Conservation (phyloP, 805 yeast genomes). For the Metschnikowia shivogae region DNA sequence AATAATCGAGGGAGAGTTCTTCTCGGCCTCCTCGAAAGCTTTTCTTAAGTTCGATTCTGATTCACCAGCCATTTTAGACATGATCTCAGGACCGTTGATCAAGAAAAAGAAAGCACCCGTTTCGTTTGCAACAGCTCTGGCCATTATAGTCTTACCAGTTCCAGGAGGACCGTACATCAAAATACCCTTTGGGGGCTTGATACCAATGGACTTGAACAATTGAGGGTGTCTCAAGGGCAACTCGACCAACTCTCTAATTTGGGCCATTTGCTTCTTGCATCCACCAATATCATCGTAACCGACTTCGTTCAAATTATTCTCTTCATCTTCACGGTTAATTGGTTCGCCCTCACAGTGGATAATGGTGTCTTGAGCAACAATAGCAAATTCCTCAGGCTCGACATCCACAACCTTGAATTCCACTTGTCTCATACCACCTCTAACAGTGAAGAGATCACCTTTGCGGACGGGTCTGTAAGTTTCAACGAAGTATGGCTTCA, state of each 20-base stretch:
- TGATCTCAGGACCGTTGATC: constrained; percentile 98
- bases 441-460: constrained; percentile 91
- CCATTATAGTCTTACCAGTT: constrained; percentile 99
- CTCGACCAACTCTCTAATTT: constrained; percentile 97
- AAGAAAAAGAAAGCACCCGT: constrained; percentile 98
- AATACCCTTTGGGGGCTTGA: constrained; percentile 97
- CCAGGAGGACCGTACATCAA: constrained; percentile 99
- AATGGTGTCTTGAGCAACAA: constrained; percentile 96
- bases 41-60: constrained; percentile 94
- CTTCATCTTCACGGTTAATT: constrained; percentile 96
- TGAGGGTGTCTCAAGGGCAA: constrained; percentile 98
- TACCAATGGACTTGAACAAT: constrained; percentile 95
- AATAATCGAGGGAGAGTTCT: constrained; percentile 95
- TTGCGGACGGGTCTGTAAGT: constrained; percentile 98
- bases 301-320: constrained; percentile 91
- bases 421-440: constrained; percentile 99
- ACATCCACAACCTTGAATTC: constrained; percentile 98
- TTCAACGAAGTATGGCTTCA: constrained; percentile 97
- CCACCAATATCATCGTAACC: constrained; percentile 99
- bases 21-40: constrained; percentile 99
- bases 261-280: constrained; percentile 99
- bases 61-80: constrained; percentile 99
- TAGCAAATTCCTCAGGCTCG: constrained; percentile 95
- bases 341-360: constrained; percentile 99
- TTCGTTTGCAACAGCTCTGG: constrained; percentile 99